Base-by-base conservation (phyloP, 176 grass and related monocot species). In the Neostapfia colusana region DNA sequence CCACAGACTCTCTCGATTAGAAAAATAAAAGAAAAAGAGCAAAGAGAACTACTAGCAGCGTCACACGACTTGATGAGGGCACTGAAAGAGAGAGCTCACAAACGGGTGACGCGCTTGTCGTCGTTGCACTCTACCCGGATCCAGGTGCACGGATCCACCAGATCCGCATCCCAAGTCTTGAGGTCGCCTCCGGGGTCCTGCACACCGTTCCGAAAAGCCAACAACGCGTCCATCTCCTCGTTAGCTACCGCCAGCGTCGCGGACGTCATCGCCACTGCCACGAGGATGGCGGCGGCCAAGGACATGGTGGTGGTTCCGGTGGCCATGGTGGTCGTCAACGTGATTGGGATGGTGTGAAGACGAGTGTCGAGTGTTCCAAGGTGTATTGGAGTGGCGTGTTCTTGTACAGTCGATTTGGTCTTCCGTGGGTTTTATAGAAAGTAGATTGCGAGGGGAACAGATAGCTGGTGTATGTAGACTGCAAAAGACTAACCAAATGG, bases 71-170 rank as follows among this genome's bases (percentile, higher is more conserved):
- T n/a, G n/a, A n/a, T n/a, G n/a, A n/a, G n/a, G n/a, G n/a, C n/a
- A n/a, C n/a, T n/a, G n/a, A n/a, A n/a, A n/a, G n/a, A 6, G 24
- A 15, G 34, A 4, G 72, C 81, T 92, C 17, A 92, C 93, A 96
- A 57, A 67, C 82, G 70, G 54, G 24, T 83, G 65, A 96, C 85
- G 35, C 71, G 89, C 70, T 84, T 88, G 44, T 67, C 82, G 31
- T 11, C 31, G 60, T 80, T 63, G 74, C 93, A 96, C 21, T 49
- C 68, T 46, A 96, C 56, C 27, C 85, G 89, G 14, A 78, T 51
- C 93, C 93, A 96, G n/a, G 89, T 88, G 61, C 93, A 92, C 7
- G 93, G 89, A 72, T 96, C 75, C 45, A 90, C 93, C 31, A 86
- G 67, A 21, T 49, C 75, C 1, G 84, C 72, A 27, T 88, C 79